These are phyloP conservation scores for Eutrema heterophyllum DNA, from an alignment of 345 rosid genomes.

Conservation along the genomic window DNA sequence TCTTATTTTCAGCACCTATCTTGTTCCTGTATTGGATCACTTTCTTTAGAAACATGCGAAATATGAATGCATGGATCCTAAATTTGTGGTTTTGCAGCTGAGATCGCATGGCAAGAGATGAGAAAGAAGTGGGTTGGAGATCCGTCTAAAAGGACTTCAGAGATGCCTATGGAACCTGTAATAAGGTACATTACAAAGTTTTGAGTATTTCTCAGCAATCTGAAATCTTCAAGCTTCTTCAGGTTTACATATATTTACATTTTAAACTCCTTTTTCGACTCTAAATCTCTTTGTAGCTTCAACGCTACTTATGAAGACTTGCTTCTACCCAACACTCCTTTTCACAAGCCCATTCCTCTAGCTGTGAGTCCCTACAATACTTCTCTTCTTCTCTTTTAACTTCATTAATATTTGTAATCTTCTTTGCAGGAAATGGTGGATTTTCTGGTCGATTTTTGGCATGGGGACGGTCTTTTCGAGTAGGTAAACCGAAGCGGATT, in stretches of 20 bases:
- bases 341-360: conserved; percentile 29
- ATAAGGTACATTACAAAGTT: conserved; percentile 6
- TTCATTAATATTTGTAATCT: neutral
- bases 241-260: neutral
- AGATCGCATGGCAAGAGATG: conserved; percentile 36
- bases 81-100: conserved; percentile 13
- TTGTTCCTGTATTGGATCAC: neutral
- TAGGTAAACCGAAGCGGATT: neutral
- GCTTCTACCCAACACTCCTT: conserved; percentile 22
- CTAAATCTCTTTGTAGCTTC: conserved; percentile 16
- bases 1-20: neutral
- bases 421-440: conserved; percentile 33
- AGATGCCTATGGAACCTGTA: conserved; percentile 27
- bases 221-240: conserved; percentile 1
- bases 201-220: neutral
- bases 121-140: conserved; percentile 36
- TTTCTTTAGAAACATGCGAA: neutral
- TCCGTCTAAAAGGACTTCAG: conserved; percentile 22
- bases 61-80: neutral
- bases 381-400: neutral
- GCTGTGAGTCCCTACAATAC: conserved; percentile 21
- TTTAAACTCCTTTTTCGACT: neutral
- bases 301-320: conserved; percentile 31
- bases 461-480: conserved; percentile 25
- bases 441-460: conserved; percentile 29